phyloP scores from a whole-genome alignment of 208 protist genomes.

The Trypanosoma boissoni region DNA sequence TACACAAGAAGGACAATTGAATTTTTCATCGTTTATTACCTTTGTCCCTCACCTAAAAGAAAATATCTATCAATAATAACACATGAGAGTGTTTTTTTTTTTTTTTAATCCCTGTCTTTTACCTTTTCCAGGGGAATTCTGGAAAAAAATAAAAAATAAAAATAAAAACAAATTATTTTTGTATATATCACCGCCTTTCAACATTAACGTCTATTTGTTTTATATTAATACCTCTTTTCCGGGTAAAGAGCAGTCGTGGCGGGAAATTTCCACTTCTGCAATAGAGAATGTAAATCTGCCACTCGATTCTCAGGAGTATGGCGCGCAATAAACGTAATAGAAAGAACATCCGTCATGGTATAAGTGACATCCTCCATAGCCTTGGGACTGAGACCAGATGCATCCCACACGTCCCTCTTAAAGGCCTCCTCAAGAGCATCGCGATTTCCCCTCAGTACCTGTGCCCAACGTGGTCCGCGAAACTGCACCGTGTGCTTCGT shows the following conservation, averaged over 20 bases:
- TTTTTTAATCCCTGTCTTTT: neutral
- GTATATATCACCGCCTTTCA: neutral
- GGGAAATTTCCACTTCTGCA: conserved; percentile 47
- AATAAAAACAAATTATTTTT: conserved; percentile 5
- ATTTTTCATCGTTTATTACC: too few species aligned
- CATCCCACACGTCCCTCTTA: conserved; percentile 40
- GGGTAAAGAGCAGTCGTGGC: conserved; percentile 33
- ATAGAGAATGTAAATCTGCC: conserved; percentile 29
- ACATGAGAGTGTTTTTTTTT: too few species aligned
- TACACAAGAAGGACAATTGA: too few species aligned
- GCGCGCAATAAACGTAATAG: conserved; percentile 9
- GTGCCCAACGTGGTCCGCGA: conserved; percentile 5
- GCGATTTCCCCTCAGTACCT: conserved; percentile 17
- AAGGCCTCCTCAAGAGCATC: conserved; percentile 55
- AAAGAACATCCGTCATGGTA: conserved; percentile 30
- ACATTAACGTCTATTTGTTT: neutral
- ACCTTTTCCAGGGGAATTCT: neutral
- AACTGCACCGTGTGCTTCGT: conserved; percentile 57
- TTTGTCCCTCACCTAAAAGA: too few species aligned
- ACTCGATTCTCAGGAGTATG: conserved; percentile 25
- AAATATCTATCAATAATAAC: too few species aligned
- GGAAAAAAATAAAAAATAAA: conserved; percentile 20
- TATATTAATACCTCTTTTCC: conserved; percentile 10
- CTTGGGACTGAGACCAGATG: conserved; percentile 38
- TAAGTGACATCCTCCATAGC: conserved; percentile 64